phyloP scores from a whole-genome alignment of 2,329 filamentous ascomycete species.

The Huntiella abstrusa region DNA sequence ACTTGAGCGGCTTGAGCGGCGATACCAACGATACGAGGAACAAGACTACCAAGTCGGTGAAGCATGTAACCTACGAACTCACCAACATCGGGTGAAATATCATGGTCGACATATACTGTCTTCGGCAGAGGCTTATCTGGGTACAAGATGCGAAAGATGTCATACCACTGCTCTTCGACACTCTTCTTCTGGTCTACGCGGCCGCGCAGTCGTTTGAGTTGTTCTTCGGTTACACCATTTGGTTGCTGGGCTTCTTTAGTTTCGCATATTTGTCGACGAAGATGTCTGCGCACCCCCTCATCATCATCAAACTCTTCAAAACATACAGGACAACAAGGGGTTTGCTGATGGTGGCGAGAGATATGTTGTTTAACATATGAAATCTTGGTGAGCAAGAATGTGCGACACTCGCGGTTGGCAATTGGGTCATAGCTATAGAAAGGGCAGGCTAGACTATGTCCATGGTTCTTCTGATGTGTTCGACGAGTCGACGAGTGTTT shows the following conservation, averaged over 20 bases:
- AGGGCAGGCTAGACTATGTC: conserved; percentile 13
- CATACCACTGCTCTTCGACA: conserved; percentile 14
- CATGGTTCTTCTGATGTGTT: conserved; percentile 3
- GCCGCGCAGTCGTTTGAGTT: conserved; percentile 12
- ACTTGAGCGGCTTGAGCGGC: not conserved
- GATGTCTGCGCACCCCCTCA: conserved; percentile 12
- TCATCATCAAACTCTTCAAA: conserved; percentile 12
- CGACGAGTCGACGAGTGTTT: too few relatives aligned
- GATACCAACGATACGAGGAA: conserved; percentile 1
- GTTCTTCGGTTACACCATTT: conserved; percentile 13
- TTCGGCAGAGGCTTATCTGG: conserved; percentile 11
- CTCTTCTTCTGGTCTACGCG: conserved; percentile 13
- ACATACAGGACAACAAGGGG: conserved; percentile 14
- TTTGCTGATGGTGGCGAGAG: conserved; percentile 13
- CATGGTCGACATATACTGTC: conserved; percentile 13
- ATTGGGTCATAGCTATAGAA: conserved; percentile 14
- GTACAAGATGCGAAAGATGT: conserved; percentile 14
- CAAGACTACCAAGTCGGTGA: conserved; percentile 1
- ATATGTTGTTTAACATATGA: conserved; percentile 17
- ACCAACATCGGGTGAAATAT: conserved; percentile 12
- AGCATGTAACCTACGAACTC: conserved; percentile 12
- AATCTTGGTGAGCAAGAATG: conserved; percentile 14
- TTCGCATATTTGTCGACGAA: conserved; percentile 10
- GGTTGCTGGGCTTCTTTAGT: conserved; percentile 8
- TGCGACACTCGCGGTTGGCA: conserved; percentile 13